Base-by-base conservation (phyloP, 2,329 filamentous ascomycete species). In the Grosmannia clavigera region DNA sequence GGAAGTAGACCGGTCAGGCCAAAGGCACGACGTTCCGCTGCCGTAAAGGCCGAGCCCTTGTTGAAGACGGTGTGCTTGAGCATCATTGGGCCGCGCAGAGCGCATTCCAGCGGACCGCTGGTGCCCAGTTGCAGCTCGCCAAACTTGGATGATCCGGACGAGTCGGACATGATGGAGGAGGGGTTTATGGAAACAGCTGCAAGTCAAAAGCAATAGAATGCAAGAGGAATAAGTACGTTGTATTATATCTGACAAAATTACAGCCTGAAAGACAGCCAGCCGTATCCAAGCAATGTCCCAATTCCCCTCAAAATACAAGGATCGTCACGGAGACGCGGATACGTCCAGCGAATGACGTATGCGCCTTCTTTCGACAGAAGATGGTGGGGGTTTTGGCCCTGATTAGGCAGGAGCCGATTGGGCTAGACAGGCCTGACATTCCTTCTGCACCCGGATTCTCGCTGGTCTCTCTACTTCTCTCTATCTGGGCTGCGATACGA, bases 21-120 rank as follows among this genome's bases (percentile, higher is more conserved):
- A 70, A 95, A 95, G 0, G 75, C 73, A 3, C 75, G 73, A 12
- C 90, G 82, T 68, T 95, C 90, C 33, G 87, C 74, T 0, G 75
- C 67, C 0, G 87, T 80, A 66, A 92, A 92, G 0, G 84, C 89
- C 3, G 89, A 90, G 35, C 90, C 90, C 71, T 94, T 94, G 75
- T 95, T 95, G 74, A 90, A 85, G 66, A 81, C 84, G 1, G 85
- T 78, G 12, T 81, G 82, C 62, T 83, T 81, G 10, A 90, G 76
- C 6, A 90, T 73, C 0, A 80, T 76, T 50, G 73, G 73, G 5
- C 82, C 81, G 6, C 67, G 72, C 43, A 80, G 68, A 2, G 77
- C 76, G 65, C 78, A 80, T 59, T 79, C 76, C 63, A 78, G 70
- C 1, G 76, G 76, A 1, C 78, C 78, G 35, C 68, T 72, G 14